These are phyloP conservation scores for Echinosophora koreensis DNA, from an alignment of 306 rosid genomes.

Conservation along the genomic window DNA sequence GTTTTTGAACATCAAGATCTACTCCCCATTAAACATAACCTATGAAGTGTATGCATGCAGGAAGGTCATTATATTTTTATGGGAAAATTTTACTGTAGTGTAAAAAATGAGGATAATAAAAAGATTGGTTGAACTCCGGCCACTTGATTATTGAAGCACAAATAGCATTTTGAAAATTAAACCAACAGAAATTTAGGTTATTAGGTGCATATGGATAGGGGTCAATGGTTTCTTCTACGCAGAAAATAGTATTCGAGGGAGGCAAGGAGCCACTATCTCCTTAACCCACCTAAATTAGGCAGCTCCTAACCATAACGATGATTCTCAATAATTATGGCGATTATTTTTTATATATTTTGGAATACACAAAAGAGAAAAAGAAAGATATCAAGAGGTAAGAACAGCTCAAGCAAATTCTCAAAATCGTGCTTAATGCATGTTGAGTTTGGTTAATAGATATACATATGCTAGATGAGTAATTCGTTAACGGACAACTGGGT, in stretches of 20 bases:
- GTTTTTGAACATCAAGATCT: constrained; percentile 27
- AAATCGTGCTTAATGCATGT: no score
- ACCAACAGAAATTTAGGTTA: neutral
- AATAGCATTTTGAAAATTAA: neutral
- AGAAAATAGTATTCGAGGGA: neutral
- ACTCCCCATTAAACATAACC: constrained; percentile 11
- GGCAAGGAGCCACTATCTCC: constrained; percentile 20
- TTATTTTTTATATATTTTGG: neutral
- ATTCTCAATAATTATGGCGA: constrained; percentile 7
- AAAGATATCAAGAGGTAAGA: neutral
- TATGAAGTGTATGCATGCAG: neutral
- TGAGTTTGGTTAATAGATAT: no score
- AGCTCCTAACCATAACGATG: constrained; percentile 12
- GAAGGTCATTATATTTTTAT: constrained; percentile 23
- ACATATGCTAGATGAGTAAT: no score
- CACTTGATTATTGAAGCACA: neutral
- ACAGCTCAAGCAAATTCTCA: neutral
- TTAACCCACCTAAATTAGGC: neutral
- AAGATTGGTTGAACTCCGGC: neutral
- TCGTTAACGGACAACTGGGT: no score
- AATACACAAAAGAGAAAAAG: neutral
- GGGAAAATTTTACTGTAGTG: neutral
- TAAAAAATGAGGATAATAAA: neutral
- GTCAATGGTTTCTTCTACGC: constrained; percentile 1
- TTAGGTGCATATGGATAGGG: neutral